Conservation (phyloP, 2,329 filamentous ascomycete genomes). For the Capronia americana region DNA sequence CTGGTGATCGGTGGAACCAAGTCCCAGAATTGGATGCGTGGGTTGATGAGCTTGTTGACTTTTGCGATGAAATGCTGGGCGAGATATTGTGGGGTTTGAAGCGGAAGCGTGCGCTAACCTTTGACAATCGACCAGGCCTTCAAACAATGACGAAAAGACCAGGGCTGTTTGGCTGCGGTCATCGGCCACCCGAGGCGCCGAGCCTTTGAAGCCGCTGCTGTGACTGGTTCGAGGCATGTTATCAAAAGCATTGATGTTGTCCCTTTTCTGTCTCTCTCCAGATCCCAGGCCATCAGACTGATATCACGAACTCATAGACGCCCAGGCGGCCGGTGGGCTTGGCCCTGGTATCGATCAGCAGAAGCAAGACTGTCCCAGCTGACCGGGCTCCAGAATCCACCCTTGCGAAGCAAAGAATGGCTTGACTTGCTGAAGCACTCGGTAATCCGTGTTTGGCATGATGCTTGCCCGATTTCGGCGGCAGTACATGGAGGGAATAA, state of each 20-base stretch:
- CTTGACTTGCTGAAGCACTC: constrained; percentile 21
- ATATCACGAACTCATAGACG: not conserved
- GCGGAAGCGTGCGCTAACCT: constrained; percentile 7
- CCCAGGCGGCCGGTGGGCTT: constrained; percentile 21
- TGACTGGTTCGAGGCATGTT: constrained; percentile 21
- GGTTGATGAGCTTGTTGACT: constrained; percentile 12
- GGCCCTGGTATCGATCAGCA: constrained; percentile 17
- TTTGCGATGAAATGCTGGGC: constrained; percentile 7
- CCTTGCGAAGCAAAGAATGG: constrained; percentile 7
- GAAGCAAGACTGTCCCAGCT: constrained; percentile 8
- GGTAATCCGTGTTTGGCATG: constrained; percentile 10
- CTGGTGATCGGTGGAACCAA: constrained; percentile 35
- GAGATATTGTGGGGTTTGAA: constrained; percentile 19
- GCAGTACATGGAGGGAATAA: not conserved
- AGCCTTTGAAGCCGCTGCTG: not conserved
- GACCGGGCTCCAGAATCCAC: constrained; percentile 7
- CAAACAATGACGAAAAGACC: constrained; percentile 3
- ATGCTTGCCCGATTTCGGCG: constrained; percentile 15
- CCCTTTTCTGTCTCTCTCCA: constrained; percentile 7
- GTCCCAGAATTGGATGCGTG: constrained; percentile 13
- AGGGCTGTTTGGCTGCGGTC: not conserved
- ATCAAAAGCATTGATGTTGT: constrained; percentile 12
- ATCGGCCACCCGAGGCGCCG: not conserved
- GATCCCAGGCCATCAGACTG: constrained; percentile 2
- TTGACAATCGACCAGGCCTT: constrained; percentile 1